Conservation (phyloP, 2,329 filamentous ascomycete genomes). For the Tolypocladium tropicale region DNA sequence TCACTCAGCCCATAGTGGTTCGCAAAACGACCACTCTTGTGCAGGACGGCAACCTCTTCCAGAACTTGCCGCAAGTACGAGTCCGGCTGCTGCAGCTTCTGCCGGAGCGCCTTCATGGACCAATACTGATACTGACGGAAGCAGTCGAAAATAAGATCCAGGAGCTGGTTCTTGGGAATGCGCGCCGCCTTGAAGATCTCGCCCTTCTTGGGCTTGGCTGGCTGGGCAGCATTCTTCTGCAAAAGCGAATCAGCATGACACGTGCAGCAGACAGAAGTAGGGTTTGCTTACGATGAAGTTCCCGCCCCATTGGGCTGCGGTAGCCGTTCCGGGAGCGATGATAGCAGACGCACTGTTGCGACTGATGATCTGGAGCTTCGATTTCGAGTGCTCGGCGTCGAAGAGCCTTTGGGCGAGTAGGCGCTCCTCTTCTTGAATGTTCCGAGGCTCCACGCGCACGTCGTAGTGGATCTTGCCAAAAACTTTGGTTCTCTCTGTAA, state of each 20-base stretch:
- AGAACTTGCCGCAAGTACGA: slow-evolving; percentile 82
- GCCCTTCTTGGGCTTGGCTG: slow-evolving; percentile 48
- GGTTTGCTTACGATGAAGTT: slow-evolving; percentile 46
- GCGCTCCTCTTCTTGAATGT: slow-evolving; percentile 58
- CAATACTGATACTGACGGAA: slow-evolving; percentile 87
- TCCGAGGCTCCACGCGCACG: slow-evolving; percentile 61
- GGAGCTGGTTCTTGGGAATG: slow-evolving; percentile 77
- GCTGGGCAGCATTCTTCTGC: slow-evolving; percentile 42
- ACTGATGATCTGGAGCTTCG: slow-evolving; percentile 39
- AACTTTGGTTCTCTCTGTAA: slow-evolving; percentile 65
- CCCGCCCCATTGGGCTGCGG: slow-evolving; percentile 26
- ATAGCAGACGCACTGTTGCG: slow-evolving; percentile 38
- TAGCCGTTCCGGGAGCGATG: slow-evolving; percentile 42
- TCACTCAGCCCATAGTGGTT: slow-evolving; percentile 79
- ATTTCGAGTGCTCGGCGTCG: slow-evolving; percentile 38
- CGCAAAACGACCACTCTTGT: slow-evolving; percentile 74
- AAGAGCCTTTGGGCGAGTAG: slow-evolving; percentile 49
- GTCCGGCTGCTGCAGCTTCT: slow-evolving; percentile 74
- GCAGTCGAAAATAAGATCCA: slow-evolving; percentile 73
- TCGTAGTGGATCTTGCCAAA: slow-evolving; percentile 66
- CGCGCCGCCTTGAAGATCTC: slow-evolving; percentile 76
- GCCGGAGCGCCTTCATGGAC: slow-evolving; percentile 81
- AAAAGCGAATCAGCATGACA: neutral
- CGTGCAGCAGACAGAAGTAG: neutral
- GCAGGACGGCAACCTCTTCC: slow-evolving; percentile 70